Evolutionary conservation across 2,329 filamentous ascomycete genomes (phyloP).

Genomic region (Cercospora brassicicola): DNA sequence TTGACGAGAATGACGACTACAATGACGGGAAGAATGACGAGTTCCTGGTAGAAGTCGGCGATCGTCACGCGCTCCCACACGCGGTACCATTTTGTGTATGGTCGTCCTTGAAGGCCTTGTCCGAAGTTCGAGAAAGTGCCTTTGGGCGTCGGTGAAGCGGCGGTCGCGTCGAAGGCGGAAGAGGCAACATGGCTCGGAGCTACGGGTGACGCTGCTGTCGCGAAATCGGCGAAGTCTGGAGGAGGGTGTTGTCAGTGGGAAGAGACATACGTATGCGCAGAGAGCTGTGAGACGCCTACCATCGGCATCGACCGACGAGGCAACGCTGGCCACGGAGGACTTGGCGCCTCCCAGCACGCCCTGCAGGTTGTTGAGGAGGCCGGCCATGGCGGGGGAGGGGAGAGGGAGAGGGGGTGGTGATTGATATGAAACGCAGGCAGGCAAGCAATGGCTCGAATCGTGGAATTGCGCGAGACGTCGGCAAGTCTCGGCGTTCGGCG

Average conservation of each 20-base stretch:
- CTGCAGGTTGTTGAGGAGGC: conserved; percentile 66
- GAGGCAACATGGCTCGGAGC: conserved; percentile 53
- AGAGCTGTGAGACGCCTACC: conserved; percentile 9
- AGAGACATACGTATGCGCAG: neutral
- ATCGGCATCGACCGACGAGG: conserved; percentile 39
- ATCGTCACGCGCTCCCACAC: conserved; percentile 85
- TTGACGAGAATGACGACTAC: conserved; percentile 74
- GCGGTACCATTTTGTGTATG: conserved; percentile 95
- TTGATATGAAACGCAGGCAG: neutral
- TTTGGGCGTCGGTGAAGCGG: conserved; percentile 34
- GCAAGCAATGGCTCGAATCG: neutral
- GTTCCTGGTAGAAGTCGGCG: conserved; percentile 84
- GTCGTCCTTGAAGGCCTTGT: conserved; percentile 52
- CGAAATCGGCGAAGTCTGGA: conserved; percentile 91
- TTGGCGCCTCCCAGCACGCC: conserved; percentile 69
- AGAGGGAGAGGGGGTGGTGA: neutral
- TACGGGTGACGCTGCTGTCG: conserved; percentile 69
- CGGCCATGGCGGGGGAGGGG: conserved; percentile 42
- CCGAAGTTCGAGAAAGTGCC: conserved; percentile 36
- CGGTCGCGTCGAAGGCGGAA: conserved; percentile 50
- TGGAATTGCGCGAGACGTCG: neutral
- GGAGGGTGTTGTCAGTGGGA: conserved; percentile 16
- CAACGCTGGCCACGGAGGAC: conserved; percentile 48
- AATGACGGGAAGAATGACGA: conserved; percentile 74
- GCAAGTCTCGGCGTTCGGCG: neutral